Evolutionary conservation across 1,284 basidiomycete genomes (phyloP), one percentile per base, ranked within the genome.

Genomic region (Cryptococcus sp.): DNA sequence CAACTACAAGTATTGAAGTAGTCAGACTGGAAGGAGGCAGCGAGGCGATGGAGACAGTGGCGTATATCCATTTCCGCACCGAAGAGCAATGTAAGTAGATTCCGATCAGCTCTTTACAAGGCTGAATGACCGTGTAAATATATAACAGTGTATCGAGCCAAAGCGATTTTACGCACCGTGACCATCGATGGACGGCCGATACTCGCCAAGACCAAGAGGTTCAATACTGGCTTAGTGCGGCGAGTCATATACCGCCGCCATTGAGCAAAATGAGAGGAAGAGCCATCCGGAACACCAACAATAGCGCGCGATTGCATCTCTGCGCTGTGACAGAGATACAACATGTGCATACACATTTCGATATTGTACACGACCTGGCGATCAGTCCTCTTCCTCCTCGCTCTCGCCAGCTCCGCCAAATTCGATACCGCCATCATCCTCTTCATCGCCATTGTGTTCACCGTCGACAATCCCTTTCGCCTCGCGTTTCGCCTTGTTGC

Each of bases 401-500:
- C 63, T 60, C 16, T 51, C 64, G 16, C 49, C 60, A 1, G 58
- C 67, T 25, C 64, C 67, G 22, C 67, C 70, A 53, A 74, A 61
- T 56, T 71, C 59, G 15, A 73, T 74, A 6, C 72, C 72, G 3
- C 67, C 68, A 50, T 67, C 73, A 13, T 62, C 67, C 26, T 65
- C 67, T 2, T 66, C 68, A 48, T 67, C 73, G 13, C 61, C 67
- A 25, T 65, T 66, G 1, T 51, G 58, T 23, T 72, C 64, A 10
- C 73, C 72, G 43, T 68, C 68, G 3, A 59, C 58, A 10, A 65
- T 52, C 0, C 69, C 72, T 61, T 62, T 73, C 51, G 61, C 73
- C 55, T 75, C 72, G 44, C 65, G 55, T 50, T 63, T 64, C 50
- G 67, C 63, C 66, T 76, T 66, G 52, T 73, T 75, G 62, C 70